phyloP scores from a whole-genome alignment of 768 basidiomycete species.

The Daedaleopsis nitida region DNA sequence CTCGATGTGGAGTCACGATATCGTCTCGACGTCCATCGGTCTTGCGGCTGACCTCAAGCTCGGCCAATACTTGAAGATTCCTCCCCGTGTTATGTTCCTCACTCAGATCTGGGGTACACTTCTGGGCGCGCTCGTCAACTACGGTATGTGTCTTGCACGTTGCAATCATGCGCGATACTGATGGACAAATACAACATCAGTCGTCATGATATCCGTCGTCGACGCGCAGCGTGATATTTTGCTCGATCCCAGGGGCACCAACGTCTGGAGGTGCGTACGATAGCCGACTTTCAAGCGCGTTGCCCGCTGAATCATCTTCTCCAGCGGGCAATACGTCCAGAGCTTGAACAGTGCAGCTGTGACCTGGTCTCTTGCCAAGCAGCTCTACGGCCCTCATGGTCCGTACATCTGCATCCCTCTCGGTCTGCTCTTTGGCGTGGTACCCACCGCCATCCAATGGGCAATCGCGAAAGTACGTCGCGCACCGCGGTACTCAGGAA shows the following conservation, averaged over 20 bases:
- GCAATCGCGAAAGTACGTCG: slow-evolving; percentile 48
- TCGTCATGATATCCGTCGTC: slow-evolving; percentile 61
- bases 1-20: slow-evolving; percentile 69
- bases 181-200: slow-evolving; percentile 34
- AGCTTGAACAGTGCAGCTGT: slow-evolving; percentile 58
- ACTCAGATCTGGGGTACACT: slow-evolving; percentile 70
- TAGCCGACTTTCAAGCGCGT: not conserved
- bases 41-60: slow-evolving; percentile 63
- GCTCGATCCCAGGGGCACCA: slow-evolving; percentile 53
- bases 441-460: slow-evolving; percentile 55
- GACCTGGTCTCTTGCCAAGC: slow-evolving; percentile 64
- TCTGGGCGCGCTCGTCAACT: slow-evolving; percentile 46
- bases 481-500: not conserved
- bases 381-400: slow-evolving; percentile 54
- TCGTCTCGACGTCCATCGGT: slow-evolving; percentile 53
- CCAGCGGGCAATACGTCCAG: slow-evolving; percentile 51
- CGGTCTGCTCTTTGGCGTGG: slow-evolving; percentile 54
- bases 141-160: slow-evolving; percentile 22
- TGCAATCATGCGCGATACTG: too few relatives aligned
- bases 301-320: not conserved
- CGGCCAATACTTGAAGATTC: slow-evolving; percentile 60
- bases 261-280: slow-evolving; percentile 47
- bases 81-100: slow-evolving; percentile 65
- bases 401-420: slow-evolving; percentile 61
- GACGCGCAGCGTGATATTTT: slow-evolving; percentile 56